Evolutionary conservation across 768 basidiomycete genomes (phyloP), one percentile per base, ranked within the genome.

Genomic region (Inosperma sp.): DNA sequence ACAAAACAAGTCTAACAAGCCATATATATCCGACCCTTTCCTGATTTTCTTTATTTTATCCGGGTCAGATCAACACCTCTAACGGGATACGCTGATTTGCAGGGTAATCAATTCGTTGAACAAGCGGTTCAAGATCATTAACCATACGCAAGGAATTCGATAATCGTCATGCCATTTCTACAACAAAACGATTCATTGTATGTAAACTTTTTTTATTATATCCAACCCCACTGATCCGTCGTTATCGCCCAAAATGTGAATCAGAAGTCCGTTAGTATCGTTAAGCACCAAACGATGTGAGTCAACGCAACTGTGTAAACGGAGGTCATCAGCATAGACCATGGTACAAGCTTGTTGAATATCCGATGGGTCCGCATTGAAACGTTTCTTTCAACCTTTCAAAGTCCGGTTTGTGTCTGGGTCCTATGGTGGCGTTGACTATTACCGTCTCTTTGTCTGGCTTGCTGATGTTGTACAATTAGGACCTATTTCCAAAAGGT

Each of bases 211-310:
- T n/a, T 73, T 60, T 34, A 64, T 59, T 22, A 83, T 65, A 10
- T 57, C 57, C 27, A 82, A 66, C 46, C 81, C 74, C 19, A 86
- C 65, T 14, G 76, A 72, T 10, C 82, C 82, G 53, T 84, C 83
- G 42, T 84, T 83, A 22, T 84, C 82, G 22, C 82, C 82, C 19
- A 71, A 40, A 62, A 14, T 82, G 59, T 44, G 64, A 82, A 84
- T 59, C 13, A n/a, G 39, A 16, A 13, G 13, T 14, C 19, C 35
- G 31, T n/a, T 26, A 53, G n/a, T n/a, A n/a, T n/a, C n/a, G n/a
- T 53, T 10, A 36, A 13, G 21, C 35, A n/a, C 26, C 12, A 8
- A n/a, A 46, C 34, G 5, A 45, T 9, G n/a, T 29, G 16, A 37
- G 29, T n/a, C 30, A 17, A 12, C 64, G 72, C 31, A 52, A 81